phyloP scores from a whole-genome alignment of 345 rosid genomes.

The Salix arbutifolia region DNA sequence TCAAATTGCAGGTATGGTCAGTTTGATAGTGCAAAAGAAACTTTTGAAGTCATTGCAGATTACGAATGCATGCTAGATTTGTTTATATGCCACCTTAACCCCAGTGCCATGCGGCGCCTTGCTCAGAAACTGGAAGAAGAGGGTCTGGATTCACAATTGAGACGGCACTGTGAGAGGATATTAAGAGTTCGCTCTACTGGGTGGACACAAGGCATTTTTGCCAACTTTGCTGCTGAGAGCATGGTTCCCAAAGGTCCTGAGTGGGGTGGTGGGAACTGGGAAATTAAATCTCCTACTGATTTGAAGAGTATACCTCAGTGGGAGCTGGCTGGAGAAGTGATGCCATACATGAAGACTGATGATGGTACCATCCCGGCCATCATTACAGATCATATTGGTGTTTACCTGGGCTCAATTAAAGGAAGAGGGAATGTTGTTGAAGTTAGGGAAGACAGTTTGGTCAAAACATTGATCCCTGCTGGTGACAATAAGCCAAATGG shows the following conservation, averaged over 20 bases:
- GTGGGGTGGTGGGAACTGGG: constrained; percentile 99
- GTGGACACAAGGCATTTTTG: constrained; percentile 98
- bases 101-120: constrained; percentile 96
- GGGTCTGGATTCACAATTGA: constrained; percentile 71
- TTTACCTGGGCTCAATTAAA: constrained; percentile 84
- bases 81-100: constrained; percentile 95
- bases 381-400: constrained; percentile 84
- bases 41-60: constrained; percentile 94
- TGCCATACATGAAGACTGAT: constrained; percentile 96
- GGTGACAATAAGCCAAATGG: constrained; percentile 48
- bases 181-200: constrained; percentile 89
- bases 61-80: constrained; percentile 91
- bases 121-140: constrained; percentile 97
- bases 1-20: constrained; percentile 80
- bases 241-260: constrained; percentile 97
- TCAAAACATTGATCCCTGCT: constrained; percentile 50
- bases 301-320: constrained; percentile 84
- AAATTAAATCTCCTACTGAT: constrained; percentile 82
- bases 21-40: constrained; percentile 92
- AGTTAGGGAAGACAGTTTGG: constrained; percentile 81
- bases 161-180: constrained; percentile 92
- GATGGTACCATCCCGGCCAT: constrained; percentile 90
- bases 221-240: constrained; percentile 99
- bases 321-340: constrained; percentile 95
- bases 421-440: constrained; percentile 91